A percentile compares a stretch with the other conserved stretches of the same genome.
These are phyloP conservation scores for Smallanthus sonchifolius DNA, from an alignment of 129 eudicot genomes.

Conservation along the genomic window DNA sequence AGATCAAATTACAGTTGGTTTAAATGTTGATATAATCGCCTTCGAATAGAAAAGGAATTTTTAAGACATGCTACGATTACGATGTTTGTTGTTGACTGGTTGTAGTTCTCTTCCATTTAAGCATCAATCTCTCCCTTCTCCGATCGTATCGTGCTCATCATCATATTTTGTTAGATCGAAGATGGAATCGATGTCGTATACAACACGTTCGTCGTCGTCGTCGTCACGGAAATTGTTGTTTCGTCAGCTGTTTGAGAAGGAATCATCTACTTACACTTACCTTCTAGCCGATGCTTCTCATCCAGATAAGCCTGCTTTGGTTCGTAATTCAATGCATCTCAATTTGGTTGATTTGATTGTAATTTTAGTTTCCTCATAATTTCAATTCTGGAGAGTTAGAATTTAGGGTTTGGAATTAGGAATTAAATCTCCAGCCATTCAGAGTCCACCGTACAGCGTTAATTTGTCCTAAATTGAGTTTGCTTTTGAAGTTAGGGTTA, in stretches of 20 bases:
- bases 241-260: slow-evolving; percentile 96
- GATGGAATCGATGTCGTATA: slow-evolving; percentile 50
- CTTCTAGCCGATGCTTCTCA: slow-evolving; percentile 93
- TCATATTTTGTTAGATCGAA: slow-evolving; percentile 31
- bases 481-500: background rate
- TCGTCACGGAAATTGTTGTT: slow-evolving; percentile 46
- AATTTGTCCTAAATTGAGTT: background rate
- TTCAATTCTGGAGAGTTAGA: background rate
- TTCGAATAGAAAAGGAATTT: background rate
- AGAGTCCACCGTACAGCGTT: background rate
- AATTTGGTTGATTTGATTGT: slow-evolving; percentile 7
- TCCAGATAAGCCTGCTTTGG: slow-evolving; percentile 94
- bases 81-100: slow-evolving; percentile 30
- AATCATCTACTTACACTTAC: slow-evolving; percentile 89
- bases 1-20: slow-evolving; percentile 9
- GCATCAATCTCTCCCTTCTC: slow-evolving; percentile 6
- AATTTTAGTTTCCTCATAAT: background rate
- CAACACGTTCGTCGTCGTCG: slow-evolving; percentile 42
- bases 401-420: slow-evolving; percentile 15
- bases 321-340: slow-evolving; percentile 12
- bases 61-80: slow-evolving; percentile 40
- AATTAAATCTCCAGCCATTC: background rate
- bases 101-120: slow-evolving; percentile 12
- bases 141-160: slow-evolving; percentile 23
- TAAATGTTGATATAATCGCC: slow-evolving; percentile 29